Evolutionary conservation across 176 grass and related monocot genomes (phyloP).

Genomic region (Melocanna baccifera): DNA sequence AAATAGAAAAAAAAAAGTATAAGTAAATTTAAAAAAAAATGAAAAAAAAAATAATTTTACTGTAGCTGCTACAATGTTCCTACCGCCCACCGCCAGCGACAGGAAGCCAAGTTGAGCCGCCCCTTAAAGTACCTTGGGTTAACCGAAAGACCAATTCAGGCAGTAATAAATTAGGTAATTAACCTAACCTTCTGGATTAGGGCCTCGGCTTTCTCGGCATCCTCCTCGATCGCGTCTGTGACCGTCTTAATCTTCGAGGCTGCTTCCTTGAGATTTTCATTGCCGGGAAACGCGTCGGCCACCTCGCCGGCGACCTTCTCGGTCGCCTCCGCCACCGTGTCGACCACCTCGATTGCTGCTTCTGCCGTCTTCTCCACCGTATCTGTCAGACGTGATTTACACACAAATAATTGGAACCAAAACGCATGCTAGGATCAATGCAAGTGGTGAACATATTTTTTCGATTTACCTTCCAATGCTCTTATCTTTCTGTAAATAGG

Average conservation of each 20-base stretch:
- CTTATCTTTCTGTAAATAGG: constrained; percentile 52
- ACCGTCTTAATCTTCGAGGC: constrained; percentile 53
- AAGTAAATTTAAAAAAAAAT: too few relatives aligned
- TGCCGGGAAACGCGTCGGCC: constrained; percentile 43
- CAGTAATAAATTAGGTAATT: background rate
- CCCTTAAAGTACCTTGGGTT: constrained; percentile 7
- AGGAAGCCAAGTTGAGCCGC: too few relatives aligned
- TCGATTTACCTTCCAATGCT: constrained; percentile 38
- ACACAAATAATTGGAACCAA: background rate
- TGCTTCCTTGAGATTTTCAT: constrained; percentile 33
- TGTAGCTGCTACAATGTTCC: too few relatives aligned
- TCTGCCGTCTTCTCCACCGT: constrained; percentile 56
- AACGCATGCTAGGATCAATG: background rate
- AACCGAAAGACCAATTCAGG: background rate
- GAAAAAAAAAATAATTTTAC: too few relatives aligned
- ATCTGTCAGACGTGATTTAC: constrained; percentile 10
- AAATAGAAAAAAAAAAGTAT: too few relatives aligned
- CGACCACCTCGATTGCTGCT: constrained; percentile 40
- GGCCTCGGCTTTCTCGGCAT: constrained; percentile 53
- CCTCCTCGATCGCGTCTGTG: constrained; percentile 43
- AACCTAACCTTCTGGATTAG: constrained; percentile 49
- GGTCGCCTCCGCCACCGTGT: constrained; percentile 56
- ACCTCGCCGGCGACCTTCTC: constrained; percentile 58
- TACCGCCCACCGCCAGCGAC: too few relatives aligned
- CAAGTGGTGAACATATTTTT: background rate